Evolutionary conservation across 1,139 yeast species (phyloP), one percentile per base, ranked within the genome.

Genomic region (Nadsonia commutata): DNA sequence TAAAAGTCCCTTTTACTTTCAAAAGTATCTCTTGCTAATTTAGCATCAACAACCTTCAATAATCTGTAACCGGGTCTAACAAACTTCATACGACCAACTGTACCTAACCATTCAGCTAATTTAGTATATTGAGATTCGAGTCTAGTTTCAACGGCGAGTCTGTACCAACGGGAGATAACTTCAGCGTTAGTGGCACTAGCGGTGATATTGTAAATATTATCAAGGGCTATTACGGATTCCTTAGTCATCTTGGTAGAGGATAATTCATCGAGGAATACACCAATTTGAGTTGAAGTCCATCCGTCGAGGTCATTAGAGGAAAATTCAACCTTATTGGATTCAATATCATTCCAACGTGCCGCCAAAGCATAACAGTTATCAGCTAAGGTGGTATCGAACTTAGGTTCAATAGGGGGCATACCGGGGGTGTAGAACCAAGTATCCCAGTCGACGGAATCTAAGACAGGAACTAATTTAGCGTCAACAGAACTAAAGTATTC

Each of bases 71-170:
- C 86, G 20, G 95, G 95, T 60, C 95, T 74, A 36, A 84, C 95
- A 58, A 78, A 86, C 67, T 86, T 86, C 95, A 86, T 86, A 67
- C 96, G 74, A 19, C 96, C 96, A 21, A 85, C 93, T 2, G 90
- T 78, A 7, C 93, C 94, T 46, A 86, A 68, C 94, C 95, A 86
- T 44, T 75, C 73, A 6, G 93, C 86, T 41, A 83, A 64, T 38
- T 63, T 63, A 45, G 62, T 63, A 56, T 78, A 76, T 39, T 57
- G 54, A 45, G 67, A 65, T 33, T 66, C 59, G 17, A 62, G 51
- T 53, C 76, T 73, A 18, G 62, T 60, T n/a, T 41, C 37, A 7
- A 60, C 52, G 4, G 65, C 64, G 45, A 86, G 68, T 47, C 76
- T 67, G 60, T 70, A 83, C 79, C 85, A 81, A 59, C 94, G 72